Evolutionary conservation across 345 rosid species (phyloP).

Genomic region (Salix dunnii): DNA sequence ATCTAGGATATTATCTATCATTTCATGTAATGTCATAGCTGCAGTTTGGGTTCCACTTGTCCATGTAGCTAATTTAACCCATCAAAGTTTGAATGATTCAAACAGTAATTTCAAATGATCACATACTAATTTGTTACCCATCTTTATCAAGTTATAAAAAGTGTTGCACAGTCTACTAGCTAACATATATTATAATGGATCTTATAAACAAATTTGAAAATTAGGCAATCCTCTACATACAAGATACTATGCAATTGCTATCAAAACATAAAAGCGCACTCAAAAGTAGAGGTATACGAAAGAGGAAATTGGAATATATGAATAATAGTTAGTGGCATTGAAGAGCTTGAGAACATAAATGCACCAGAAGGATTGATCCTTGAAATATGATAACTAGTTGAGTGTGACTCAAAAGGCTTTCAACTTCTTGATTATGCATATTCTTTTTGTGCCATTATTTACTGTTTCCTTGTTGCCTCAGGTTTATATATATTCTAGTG

Average conservation of each 20-base stretch:
- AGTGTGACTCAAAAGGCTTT: not conserved
- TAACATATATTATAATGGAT: not conserved
- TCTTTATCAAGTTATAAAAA: not conserved
- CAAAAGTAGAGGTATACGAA: not conserved
- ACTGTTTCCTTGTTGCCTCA: constrained; percentile 20
- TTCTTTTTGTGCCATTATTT: constrained; percentile 1
- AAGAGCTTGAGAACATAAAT: not conserved
- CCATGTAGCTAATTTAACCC: not conserved
- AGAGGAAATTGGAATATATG: not conserved
- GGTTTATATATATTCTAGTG: constrained; percentile 96
- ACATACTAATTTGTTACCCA: not conserved
- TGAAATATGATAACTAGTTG: not conserved
- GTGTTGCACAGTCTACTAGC: not conserved
- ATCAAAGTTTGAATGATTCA: not conserved
- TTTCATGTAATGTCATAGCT: not conserved
- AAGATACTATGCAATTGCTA: not conserved
- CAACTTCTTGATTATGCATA: not conserved
- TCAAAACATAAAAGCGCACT: not conserved
- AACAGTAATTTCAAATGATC: not conserved
- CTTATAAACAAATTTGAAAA: not conserved
- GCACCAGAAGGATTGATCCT: not conserved
- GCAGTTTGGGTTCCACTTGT: constrained; percentile 2
- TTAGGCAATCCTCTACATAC: not conserved
- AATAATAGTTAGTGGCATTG: not conserved
- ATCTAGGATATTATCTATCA: not conserved